phyloP scores from a whole-genome alignment of 352 stramenopile genomes.

The Globisporangium solare region DNA sequence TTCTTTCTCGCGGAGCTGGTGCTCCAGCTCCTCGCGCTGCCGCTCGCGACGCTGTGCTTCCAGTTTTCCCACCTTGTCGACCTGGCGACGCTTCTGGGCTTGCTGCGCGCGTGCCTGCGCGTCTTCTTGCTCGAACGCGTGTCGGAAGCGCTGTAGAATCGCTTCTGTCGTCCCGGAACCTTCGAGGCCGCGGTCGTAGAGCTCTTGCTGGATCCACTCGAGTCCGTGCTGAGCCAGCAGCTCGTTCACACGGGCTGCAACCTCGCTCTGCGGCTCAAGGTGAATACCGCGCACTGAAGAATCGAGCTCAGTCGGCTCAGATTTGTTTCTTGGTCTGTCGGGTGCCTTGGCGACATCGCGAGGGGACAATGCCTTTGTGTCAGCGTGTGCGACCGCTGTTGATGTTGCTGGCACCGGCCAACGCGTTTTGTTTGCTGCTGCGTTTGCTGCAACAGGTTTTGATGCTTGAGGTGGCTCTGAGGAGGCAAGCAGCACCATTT shows the following conservation, averaged over 20 bases:
- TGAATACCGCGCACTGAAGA: not conserved
- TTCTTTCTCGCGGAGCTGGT: conserved; percentile 32
- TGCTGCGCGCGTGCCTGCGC: not conserved
- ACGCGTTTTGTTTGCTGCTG: not conserved
- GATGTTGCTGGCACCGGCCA: too few species aligned
- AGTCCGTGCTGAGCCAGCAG: conserved; percentile 35
- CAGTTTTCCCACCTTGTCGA: conserved; percentile 26
- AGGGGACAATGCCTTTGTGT: too few species aligned
- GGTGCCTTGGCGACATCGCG: too few species aligned
- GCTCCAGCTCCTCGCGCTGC: conserved; percentile 36
- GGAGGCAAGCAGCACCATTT: conserved; percentile 20
- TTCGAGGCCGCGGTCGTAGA: conserved; percentile 69
- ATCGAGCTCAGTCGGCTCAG: too few species aligned
- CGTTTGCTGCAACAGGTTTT: too few species aligned
- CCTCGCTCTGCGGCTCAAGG: not conserved
- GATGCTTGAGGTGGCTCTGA: too few species aligned
- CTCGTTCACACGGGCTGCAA: conserved; percentile 20
- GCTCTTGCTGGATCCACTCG: conserved; percentile 77
- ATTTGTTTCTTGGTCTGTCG: too few species aligned
- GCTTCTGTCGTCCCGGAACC: conserved; percentile 33
- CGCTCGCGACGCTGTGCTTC: conserved; percentile 20
- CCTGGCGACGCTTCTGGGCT: conserved; percentile 8
- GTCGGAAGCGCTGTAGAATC: conserved; percentile 45
- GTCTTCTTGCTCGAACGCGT: conserved; percentile 35
- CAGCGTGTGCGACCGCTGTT: too few species aligned